These are phyloP conservation scores for Schizonepeta tenuifolia DNA, from an alignment of 257 asterid species.

Conservation along the genomic window DNA sequence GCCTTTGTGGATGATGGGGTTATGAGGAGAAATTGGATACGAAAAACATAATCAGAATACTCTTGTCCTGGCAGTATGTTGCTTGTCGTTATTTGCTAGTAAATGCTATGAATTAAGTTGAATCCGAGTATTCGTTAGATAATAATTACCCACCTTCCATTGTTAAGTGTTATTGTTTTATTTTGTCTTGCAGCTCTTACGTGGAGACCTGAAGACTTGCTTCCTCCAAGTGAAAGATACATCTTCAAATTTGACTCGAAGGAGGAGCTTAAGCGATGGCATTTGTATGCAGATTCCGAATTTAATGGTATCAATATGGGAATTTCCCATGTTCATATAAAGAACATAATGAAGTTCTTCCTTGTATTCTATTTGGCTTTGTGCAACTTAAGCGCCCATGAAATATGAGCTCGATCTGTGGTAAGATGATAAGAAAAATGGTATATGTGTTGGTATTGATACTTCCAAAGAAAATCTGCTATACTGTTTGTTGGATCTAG, in stretches of 20 bases:
- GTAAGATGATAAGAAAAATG: neutral
- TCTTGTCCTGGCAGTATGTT: neutral
- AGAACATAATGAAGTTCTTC: neutral
- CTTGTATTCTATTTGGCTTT: conserved; percentile 16
- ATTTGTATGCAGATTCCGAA: conserved; percentile 94
- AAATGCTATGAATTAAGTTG: neutral
- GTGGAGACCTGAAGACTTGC: conserved; percentile 82
- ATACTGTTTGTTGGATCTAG: conserved; percentile 4
- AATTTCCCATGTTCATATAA: neutral
- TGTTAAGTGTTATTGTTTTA: conserved; percentile 5
- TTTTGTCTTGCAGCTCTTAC: conserved; percentile 68
- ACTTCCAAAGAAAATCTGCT: neutral
- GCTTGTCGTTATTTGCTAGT: neutral
- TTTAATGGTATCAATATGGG: conserved; percentile 65
- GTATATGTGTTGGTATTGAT: conserved; percentile 6
- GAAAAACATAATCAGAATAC: neutral
- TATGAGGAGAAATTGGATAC: neutral
- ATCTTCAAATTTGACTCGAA: conserved; percentile 70
- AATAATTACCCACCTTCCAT: neutral
- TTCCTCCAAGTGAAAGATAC: conserved; percentile 84
- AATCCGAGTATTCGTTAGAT: neutral
- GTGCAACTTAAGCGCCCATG: neutral
- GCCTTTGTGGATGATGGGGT: neutral
- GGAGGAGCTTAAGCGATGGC: conserved; percentile 91
- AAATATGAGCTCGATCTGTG: neutral